Evolutionary conservation across 2,329 filamentous ascomycete genomes (phyloP).

Genomic region (Ceratocystis eucalypticola): DNA sequence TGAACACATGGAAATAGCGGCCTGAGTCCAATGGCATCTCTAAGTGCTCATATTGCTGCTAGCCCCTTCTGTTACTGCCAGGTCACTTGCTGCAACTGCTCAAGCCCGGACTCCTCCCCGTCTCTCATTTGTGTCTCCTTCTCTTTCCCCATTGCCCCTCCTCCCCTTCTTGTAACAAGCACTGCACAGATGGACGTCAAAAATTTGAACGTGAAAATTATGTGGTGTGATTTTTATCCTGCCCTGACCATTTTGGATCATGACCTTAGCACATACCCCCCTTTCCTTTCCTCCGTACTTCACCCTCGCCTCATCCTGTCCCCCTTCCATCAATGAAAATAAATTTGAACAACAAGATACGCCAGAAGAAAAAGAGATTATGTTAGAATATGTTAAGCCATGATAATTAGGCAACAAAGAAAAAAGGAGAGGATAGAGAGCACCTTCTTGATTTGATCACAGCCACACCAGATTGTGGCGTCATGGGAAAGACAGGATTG

Average conservation of each 20-base stretch:
- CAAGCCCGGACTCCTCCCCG: background rate
- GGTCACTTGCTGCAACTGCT: background rate
- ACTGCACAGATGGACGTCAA: conserved; percentile 2
- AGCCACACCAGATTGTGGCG: background rate
- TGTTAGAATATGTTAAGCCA: background rate
- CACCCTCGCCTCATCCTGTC: background rate
- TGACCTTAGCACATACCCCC: background rate
- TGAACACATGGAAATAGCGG: background rate
- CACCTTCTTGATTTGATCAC: background rate
- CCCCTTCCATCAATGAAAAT: conserved; percentile 8
- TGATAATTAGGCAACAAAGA: background rate
- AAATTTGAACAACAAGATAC: conserved; percentile 4
- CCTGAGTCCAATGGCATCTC: background rate
- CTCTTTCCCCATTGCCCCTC: background rate
- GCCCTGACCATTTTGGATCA: background rate
- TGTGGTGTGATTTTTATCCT: conserved; percentile 2
- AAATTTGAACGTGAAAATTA: background rate
- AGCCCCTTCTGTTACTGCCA: background rate
- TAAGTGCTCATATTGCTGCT: background rate
- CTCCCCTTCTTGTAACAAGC: background rate
- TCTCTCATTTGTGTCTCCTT: background rate
- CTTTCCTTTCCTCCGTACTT: background rate
- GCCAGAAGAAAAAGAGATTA: background rate
- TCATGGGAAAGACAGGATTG: background rate
- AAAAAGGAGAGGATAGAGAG: background rate